Base-by-base conservation (phyloP, 169 alveolate species). In the Eimeria maxima region DNA sequence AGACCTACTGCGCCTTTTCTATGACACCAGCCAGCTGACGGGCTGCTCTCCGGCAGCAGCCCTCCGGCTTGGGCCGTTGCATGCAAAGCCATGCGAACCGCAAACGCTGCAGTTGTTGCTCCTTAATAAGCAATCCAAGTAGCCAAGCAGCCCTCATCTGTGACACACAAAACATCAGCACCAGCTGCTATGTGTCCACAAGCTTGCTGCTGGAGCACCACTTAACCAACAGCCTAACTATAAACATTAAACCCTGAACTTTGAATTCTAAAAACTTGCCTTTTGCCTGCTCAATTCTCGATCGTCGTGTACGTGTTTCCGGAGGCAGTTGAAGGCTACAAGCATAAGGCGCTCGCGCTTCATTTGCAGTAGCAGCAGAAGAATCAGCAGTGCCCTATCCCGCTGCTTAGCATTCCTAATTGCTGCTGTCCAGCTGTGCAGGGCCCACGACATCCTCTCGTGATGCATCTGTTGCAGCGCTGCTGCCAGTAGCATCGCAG, bases 101-200 rank as follows among this genome's bases (percentile, higher is more conserved):
- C 14, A 78, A 16, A 13, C 89, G 38, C 33, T 78, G 89, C 67
- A 44, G 33, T 33, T 78, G 89, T 65, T 45, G 89, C 33, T 78
- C 89, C 89, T 78, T 78, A 8, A 78, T 38, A 53, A 78, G 38
- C 67, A 78, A 60, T 5, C 89, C 89, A 53, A 78, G 47, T 27
- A 78, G 65, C 89, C 89, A 78, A 22, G 89, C 89, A 33, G 89
- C 89, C 27, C 89, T 42, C 89, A 78, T 78, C 89, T 78, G 89
- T 8, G 45, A 18, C 57, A 42, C 45, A 74, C 84, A 74, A 11
- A 76, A 65, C 87, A 42, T 57, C 65, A 14, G 38, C 87, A 42
- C 38, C 44, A 7, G 42, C n/a, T 27, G 20, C 20, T 42, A 29
- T 44, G 38, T 6, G 69, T 14, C 42, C 71, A 53, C 90, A 81